Conservation (phyloP, 805 yeast species). For the Teunomyces tritomae region DNA sequence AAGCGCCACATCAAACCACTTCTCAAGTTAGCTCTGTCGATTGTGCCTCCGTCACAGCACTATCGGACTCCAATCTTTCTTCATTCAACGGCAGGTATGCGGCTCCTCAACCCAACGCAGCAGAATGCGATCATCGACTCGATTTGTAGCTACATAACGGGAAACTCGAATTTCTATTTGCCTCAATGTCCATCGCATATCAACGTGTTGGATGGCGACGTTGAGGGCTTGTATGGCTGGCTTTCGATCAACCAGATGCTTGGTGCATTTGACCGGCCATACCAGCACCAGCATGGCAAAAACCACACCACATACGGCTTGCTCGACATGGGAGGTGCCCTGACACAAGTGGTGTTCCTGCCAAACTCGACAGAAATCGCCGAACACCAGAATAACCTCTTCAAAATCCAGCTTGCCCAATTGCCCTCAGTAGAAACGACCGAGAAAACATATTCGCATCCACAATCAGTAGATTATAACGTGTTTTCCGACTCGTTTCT, state of each 20-base stretch:
- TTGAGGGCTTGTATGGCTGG: constrained; percentile 70
- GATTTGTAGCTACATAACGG: constrained; percentile 49
- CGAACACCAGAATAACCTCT: constrained; percentile 47
- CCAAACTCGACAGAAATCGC: constrained; percentile 47
- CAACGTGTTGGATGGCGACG: constrained; percentile 59
- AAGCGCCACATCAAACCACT: constrained; percentile 49
- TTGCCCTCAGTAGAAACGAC: constrained; percentile 16
- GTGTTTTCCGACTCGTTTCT: constrained; percentile 56
- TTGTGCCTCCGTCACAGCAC: constrained; percentile 61
- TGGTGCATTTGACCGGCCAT: constrained; percentile 42
- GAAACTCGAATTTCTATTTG: constrained; percentile 48
- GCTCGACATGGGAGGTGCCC: constrained; percentile 64
- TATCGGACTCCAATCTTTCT: constrained; percentile 63
- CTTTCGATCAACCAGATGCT: constrained; percentile 56
- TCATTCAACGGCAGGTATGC: constrained; percentile 71
- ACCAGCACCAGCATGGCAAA: constrained; percentile 40
- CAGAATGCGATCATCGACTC: constrained; percentile 45
- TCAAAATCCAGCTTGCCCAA: constrained; percentile 42
- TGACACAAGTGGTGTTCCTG: constrained; percentile 62
- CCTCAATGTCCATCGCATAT: constrained; percentile 64
- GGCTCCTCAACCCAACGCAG: constrained; percentile 52
- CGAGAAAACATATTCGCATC: constrained; percentile 15
- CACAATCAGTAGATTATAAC: constrained; percentile 29
- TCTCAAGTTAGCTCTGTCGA: constrained; percentile 45
- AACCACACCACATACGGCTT: constrained; percentile 53